Conservation (phyloP, 164 flowering plant genomes). For the grape (Vitis vinifera) region ASM3070453v1 NC_081811.1:25359001-25359500, state of each 20-base stretch:
- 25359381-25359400: constrained; percentile 13
- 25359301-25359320: neutral
- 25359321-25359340: neutral
- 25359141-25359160: too few species aligned
- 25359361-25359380: too few species aligned
- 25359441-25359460: constrained; percentile 12
- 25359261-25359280: neutral
- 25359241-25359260: neutral
- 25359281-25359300: neutral
- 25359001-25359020: constrained; percentile 8
- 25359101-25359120: too few species aligned
- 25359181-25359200: constrained; percentile 10
- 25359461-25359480: constrained; percentile 18
- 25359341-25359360: neutral
- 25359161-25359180: too few species aligned
- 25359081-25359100: too few species aligned
- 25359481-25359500: neutral
- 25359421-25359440: neutral
- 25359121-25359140: too few species aligned
- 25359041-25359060: too few species aligned
- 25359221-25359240: constrained; percentile 9
- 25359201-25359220: neutral
- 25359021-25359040: constrained; percentile 9
- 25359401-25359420: constrained; percentile 13
- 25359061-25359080: too few species aligned